phyloP scores from a whole-genome alignment of 2,329 filamentous ascomycete species.

The Didymella pomorum region DNA sequence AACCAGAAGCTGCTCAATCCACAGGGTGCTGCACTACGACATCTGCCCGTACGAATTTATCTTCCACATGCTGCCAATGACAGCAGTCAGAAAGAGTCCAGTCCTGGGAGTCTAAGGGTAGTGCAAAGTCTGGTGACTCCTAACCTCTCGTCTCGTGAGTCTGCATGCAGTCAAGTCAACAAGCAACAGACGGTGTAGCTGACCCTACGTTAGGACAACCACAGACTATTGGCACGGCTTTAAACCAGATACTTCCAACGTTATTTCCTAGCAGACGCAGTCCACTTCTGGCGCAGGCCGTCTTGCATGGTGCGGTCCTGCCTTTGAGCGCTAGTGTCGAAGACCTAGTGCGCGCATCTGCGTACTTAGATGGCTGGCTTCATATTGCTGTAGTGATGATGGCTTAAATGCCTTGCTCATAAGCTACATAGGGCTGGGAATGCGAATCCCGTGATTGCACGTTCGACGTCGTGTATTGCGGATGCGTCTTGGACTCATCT shows the following conservation, averaged over 20 bases:
- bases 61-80: constrained; percentile 63
- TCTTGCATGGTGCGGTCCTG: constrained; percentile 84
- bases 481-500: neutral
- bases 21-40: constrained; percentile 70
- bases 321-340: constrained; percentile 82
- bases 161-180: constrained; percentile 1
- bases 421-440: constrained; percentile 13
- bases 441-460: constrained; percentile 16
- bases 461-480: constrained; percentile 5
- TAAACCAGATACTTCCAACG: constrained; percentile 77
- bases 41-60: constrained; percentile 89
- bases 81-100: constrained; percentile 30
- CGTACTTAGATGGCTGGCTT: constrained; percentile 93
- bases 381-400: constrained; percentile 82
- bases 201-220: constrained; percentile 54
- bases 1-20: constrained; percentile 79
- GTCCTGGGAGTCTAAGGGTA: constrained; percentile 55
- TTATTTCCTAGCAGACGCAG: constrained; percentile 89
- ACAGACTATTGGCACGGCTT: constrained; percentile 77
- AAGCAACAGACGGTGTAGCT: constrained; percentile 24
- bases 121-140: constrained; percentile 78
- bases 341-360: constrained; percentile 81
- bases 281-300: constrained; percentile 80
- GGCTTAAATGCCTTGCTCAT: constrained; percentile 45
- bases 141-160: constrained; percentile 50